phyloP scores from a whole-genome alignment of 2,329 filamentous ascomycete genomes.

The Fusarium nisikadoi region DNA sequence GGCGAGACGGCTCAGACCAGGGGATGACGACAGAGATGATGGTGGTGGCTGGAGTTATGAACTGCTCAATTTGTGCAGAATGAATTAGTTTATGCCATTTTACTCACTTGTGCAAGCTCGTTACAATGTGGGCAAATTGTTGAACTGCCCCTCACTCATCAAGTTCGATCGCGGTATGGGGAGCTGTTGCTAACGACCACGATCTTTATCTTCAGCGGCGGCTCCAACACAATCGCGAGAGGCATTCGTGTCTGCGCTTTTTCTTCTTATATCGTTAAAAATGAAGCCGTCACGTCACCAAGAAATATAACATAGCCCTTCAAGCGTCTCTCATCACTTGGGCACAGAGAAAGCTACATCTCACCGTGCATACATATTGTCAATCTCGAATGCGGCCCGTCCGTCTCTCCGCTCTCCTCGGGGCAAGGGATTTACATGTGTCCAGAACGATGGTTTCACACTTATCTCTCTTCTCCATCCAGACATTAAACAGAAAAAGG shows the following conservation, averaged over 20 bases:
- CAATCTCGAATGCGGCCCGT: no score
- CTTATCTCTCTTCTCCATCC: neutral
- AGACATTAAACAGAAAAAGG: neutral
- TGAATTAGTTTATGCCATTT: neutral
- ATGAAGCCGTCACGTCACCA: neutral
- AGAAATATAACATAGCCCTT: neutral
- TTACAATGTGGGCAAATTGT: neutral
- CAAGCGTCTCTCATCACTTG: no score
- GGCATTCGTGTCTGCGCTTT: no score
- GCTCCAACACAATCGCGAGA: accelerated
- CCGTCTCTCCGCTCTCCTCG: no score
- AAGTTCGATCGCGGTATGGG: no score
- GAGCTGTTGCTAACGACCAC: neutral
- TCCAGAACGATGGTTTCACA: neutral
- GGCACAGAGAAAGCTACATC: neutral
- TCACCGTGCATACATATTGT: no score
- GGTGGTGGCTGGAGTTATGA: neutral
- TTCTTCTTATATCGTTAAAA: neutral
- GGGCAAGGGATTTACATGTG: no score
- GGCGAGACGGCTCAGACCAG: neutral
- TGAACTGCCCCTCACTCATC: neutral
- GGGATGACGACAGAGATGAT: neutral
- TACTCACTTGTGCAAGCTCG: neutral
- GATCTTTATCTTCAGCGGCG: accelerated
- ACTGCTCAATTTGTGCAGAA: accelerated